Conservation (phyloP, 176 grass and related monocot species). For the Poa annua region DNA sequence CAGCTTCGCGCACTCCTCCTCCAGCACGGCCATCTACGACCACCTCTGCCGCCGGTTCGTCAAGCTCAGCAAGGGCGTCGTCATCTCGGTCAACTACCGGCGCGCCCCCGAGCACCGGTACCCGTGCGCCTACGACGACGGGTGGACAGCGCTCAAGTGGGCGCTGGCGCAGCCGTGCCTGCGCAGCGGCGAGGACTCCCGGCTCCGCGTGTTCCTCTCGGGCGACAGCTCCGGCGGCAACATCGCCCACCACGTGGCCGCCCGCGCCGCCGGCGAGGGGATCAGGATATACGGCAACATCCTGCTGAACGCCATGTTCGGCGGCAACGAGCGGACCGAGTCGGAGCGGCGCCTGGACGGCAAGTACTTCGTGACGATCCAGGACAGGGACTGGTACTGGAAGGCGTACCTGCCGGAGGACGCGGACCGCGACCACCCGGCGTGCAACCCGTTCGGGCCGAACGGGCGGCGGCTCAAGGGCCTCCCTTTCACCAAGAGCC, state of each 20-base stretch:
- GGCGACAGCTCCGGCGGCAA: constrained; percentile 97
- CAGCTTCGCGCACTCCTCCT: constrained; percentile 88
- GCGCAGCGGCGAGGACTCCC: constrained; percentile 57
- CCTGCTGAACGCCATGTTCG: constrained; percentile 97
- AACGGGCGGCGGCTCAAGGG: constrained; percentile 57
- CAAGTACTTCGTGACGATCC: constrained; percentile 96
- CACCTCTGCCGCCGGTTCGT: constrained; percentile 79
- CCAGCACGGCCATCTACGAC: constrained; percentile 86
- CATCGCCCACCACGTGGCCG: constrained; percentile 96
- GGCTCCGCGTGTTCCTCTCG: constrained; percentile 74
- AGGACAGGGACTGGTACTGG: constrained; percentile 99
- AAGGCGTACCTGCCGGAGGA: constrained; percentile 94
- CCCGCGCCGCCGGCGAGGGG: constrained; percentile 69
- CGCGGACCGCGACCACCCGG: constrained; percentile 89
- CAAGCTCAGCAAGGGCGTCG: constrained; percentile 69
- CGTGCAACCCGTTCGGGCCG: constrained; percentile 93
- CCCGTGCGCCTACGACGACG: constrained; percentile 94
- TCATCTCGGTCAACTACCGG: constrained; percentile 92
- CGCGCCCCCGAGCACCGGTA: constrained; percentile 84
- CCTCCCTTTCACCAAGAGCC: constrained; percentile 85
- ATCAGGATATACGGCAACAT: constrained; percentile 81
- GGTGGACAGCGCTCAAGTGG: constrained; percentile 89
- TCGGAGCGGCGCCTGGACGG: constrained; percentile 87
- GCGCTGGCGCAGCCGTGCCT: constrained; percentile 67
- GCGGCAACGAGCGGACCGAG: constrained; percentile 67